Evolutionary conservation across 2,329 filamentous ascomycete genomes (phyloP), one percentile per base, ranked within the genome.

Genomic region (Claviceps maximensis): DNA sequence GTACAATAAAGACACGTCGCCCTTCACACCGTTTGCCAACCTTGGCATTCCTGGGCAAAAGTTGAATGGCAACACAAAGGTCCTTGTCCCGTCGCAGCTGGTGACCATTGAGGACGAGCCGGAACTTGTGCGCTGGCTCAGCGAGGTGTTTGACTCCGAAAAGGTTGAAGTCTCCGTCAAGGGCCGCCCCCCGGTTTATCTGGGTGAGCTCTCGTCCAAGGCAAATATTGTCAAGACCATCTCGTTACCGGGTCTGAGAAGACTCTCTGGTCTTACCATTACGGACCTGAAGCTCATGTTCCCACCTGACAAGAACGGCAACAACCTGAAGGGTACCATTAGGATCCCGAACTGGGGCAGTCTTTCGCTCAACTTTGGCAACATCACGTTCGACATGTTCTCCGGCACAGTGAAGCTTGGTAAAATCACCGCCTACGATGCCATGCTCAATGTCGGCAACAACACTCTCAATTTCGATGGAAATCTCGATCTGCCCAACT

Each of bases 301-400:
- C 2, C 67, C 71, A 1, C 59, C 69, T 5, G 63, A 65, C 25
- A 59, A 61, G 0, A 65, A 72, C 17, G 71, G 70, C 12, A 65
- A 64, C 49, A 75, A 75, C 56, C 59, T 76, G 52, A 64, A 63
- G 27, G 74, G 73, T 1, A 61, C 63, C 1, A 61, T 75, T 9
- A 71, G 65, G 45, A 58, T 77, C 17, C 74, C 74, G 2, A 77
- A 77, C 56, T 61, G 64, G 36, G 72, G 72, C 2, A 60, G 67
- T 1, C 62, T 77, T 2, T 67, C 67, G 1, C 68, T 76, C 6
- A 69, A 67, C 0, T 62, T 74, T 3, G 74, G 74, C 12, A 71
- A 76, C 57, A 49, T 76, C n/a, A 71, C 70, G 0, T 66, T 75
- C 17, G 71, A 74, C 45, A 51, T 76, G 19, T 59, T 67, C 51